Percentiles rank a stretch among this genome's conserved stretches.
Evolutionary conservation across 1,284 basidiomycete genomes (phyloP).

Genomic region (Leccinum proximum): DNA sequence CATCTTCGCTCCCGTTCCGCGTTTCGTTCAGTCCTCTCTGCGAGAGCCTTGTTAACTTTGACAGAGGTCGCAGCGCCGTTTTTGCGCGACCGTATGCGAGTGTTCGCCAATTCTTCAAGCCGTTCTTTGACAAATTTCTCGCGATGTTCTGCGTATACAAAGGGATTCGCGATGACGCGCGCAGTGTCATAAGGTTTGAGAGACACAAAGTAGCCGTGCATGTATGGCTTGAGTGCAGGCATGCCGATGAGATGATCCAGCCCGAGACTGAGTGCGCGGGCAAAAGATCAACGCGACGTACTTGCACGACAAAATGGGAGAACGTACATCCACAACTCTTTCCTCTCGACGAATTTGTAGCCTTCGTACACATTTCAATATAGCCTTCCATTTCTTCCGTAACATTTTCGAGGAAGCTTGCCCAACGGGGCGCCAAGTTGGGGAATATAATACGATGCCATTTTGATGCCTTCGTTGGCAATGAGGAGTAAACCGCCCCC

Average conservation of each 20-base stretch:
- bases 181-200: conserved; percentile 96
- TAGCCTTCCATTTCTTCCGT: conserved; percentile 90
- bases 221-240: conserved; percentile 95
- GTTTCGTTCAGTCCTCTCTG: conserved; percentile 79
- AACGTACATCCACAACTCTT: conserved; percentile 79
- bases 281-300: conserved; percentile 7
- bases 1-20: conserved; percentile 63
- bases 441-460: conserved; percentile 93
- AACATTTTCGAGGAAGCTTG: conserved; percentile 95
- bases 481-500: conserved; percentile 84
- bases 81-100: conserved; percentile 83
- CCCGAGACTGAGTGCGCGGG: conserved; percentile 59
- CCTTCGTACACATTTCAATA: conserved; percentile 67
- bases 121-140: conserved; percentile 87
- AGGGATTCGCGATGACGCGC: conserved; percentile 94
- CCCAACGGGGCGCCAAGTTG: conserved; percentile 98
- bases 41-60: conserved; percentile 93
- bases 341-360: conserved; percentile 95
- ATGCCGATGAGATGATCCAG: conserved; percentile 94
- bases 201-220: conserved; percentile 99
- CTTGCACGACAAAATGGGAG: not conserved
- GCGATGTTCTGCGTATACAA: conserved; percentile 92
- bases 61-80: conserved; percentile 37
- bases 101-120: conserved; percentile 92
- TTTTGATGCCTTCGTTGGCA: conserved; percentile 91